Evolutionary conservation across 805 yeast genomes (phyloP).

Genomic region (Ogataea sp.): DNA sequence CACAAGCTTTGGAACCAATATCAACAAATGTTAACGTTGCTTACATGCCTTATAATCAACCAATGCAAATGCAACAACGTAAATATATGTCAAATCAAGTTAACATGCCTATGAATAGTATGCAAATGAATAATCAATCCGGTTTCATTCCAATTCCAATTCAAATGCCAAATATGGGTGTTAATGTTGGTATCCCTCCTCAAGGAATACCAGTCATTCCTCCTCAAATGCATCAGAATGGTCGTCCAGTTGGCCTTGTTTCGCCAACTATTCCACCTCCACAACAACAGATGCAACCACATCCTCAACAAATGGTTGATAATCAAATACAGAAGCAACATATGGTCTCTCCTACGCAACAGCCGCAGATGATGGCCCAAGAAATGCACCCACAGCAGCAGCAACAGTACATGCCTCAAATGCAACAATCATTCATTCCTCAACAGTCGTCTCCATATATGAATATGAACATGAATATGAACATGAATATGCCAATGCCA

Average conservation of each 20-base stretch:
- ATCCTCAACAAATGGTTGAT: too few relatives aligned
- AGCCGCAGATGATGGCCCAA: too few relatives aligned
- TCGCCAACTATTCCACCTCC: not conserved
- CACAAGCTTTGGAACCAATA: constrained; percentile 27
- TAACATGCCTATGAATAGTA: not conserved
- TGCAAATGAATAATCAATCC: not conserved
- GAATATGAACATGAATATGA: not conserved
- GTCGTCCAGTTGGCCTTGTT: not conserved
- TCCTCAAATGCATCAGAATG: not conserved
- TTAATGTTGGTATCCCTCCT: not conserved
- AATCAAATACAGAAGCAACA: too few relatives aligned
- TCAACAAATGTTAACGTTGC: too few relatives aligned
- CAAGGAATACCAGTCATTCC: not conserved
- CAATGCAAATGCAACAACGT: constrained; percentile 13
- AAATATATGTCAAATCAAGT: constrained; percentile 13
- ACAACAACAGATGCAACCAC: too few relatives aligned
- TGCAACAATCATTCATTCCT: not conserved
- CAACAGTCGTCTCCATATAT: not conserved
- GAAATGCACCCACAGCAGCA: constrained; percentile 3
- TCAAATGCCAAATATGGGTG: not conserved
- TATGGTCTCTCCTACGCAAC: constrained; percentile 1
- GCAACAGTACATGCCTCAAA: constrained; percentile 5
- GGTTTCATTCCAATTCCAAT: not conserved
- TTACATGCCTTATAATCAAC: constrained; percentile 6
- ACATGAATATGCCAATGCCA: not conserved